A percentile compares a stretch with the other conserved stretches of the same genome.
These are phyloP conservation scores for Fusarium keratoplasticum DNA, from an alignment of 2,329 filamentous ascomycete species.

Conservation along the genomic window DNA sequence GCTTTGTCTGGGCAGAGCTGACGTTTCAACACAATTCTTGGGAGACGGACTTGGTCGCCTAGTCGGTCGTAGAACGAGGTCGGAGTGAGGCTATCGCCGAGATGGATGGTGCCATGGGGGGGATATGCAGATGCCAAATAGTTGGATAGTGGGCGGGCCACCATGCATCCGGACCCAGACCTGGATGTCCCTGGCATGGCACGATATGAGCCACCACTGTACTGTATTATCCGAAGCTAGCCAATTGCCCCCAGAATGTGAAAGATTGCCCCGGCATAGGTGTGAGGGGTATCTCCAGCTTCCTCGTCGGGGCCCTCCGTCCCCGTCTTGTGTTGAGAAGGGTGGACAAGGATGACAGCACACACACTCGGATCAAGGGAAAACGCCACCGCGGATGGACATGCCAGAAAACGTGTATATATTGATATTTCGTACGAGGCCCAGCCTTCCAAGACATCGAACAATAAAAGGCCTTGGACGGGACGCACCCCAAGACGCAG, in stretches of 20 bases:
- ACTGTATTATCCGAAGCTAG: conserved; percentile 20
- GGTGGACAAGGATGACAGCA: not conserved
- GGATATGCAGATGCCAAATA: conserved; percentile 23
- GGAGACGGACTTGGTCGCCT: not conserved
- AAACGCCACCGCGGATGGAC: not conserved
- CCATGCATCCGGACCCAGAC: conserved; percentile 28
- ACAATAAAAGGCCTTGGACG: conserved; percentile 30
- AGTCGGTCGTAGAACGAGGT: conserved; percentile 4
- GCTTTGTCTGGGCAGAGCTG: not conserved
- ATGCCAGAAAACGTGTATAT: not conserved
- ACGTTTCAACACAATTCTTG: not conserved
- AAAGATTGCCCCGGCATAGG: not conserved
- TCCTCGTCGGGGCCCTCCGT: conserved; percentile 32
- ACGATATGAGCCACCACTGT: not conserved
- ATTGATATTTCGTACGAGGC: not conserved
- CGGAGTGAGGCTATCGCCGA: conserved; percentile 34
- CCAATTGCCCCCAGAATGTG: conserved; percentile 23
- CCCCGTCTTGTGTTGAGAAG: not conserved
- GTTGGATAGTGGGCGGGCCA: conserved; percentile 16
- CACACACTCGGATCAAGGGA: conserved; percentile 32
- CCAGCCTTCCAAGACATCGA: not conserved
- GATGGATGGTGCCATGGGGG: conserved; percentile 20
- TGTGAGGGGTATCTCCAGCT: conserved; percentile 29
- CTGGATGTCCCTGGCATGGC: conserved; percentile 22
- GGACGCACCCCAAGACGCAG: not conserved